Percentiles rank a stretch among this genome's conserved stretches.
Conservation (phyloP, 495 filamentous ascomycete species). For the Talaromyces borbonicus region DNA sequence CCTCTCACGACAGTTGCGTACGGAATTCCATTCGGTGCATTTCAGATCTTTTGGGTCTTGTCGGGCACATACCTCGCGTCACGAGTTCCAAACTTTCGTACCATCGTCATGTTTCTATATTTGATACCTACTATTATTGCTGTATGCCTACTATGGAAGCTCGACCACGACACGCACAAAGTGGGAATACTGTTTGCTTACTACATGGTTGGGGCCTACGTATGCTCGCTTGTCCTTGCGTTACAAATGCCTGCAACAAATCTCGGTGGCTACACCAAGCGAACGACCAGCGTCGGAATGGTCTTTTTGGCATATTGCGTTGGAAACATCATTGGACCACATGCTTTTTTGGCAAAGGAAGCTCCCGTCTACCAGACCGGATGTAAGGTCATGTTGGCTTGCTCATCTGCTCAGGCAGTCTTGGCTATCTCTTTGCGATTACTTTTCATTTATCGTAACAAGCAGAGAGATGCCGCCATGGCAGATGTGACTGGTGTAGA, state of each 20-base stretch:
- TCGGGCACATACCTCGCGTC: slow-evolving; percentile 25
- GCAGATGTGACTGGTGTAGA: neutral
- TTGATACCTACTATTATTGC: slow-evolving; percentile 27
- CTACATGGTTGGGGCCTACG: slow-evolving; percentile 30
- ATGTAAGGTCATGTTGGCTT: slow-evolving; percentile 24
- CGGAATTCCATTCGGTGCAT: slow-evolving; percentile 31
- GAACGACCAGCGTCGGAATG: slow-evolving; percentile 26
- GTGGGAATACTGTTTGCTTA: slow-evolving; percentile 29
- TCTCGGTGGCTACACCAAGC: slow-evolving; percentile 33
- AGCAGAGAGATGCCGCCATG: slow-evolving; percentile 6
- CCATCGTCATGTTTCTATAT: slow-evolving; percentile 27
- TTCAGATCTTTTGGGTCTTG: slow-evolving; percentile 28
- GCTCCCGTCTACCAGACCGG: slow-evolving; percentile 26
- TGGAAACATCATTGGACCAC: slow-evolving; percentile 26
- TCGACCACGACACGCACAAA: slow-evolving; percentile 19
- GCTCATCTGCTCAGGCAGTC: slow-evolving; percentile 11
- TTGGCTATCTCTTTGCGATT: slow-evolving; percentile 9
- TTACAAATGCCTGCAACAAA: slow-evolving; percentile 34
- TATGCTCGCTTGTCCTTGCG: slow-evolving; percentile 28
- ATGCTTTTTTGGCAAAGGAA: slow-evolving; percentile 25
- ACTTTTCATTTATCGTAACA: slow-evolving; percentile 10
- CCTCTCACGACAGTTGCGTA: slow-evolving; percentile 21
- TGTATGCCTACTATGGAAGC: slow-evolving; percentile 26
- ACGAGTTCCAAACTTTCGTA: slow-evolving; percentile 21
- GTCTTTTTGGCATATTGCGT: slow-evolving; percentile 33